Evolutionary conservation across 768 basidiomycete species (phyloP).

Genomic region (Psilocybe sp.): DNA sequence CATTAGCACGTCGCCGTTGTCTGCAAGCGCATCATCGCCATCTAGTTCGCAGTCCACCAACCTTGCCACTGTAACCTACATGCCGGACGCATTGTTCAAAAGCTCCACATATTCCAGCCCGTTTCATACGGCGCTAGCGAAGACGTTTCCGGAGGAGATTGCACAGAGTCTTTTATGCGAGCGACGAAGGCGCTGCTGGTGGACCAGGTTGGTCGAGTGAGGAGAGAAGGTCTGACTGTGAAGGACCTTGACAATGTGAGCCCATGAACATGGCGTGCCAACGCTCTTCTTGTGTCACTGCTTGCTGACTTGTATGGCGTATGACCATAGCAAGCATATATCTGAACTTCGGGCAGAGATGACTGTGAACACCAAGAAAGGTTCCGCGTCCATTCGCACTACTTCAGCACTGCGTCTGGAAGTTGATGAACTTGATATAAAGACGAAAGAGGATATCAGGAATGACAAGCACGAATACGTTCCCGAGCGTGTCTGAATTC

Average conservation of each 20-base stretch:
- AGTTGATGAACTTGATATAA: constrained; percentile 79
- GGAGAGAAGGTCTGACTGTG: constrained; percentile 64
- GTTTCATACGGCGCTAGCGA: constrained; percentile 70
- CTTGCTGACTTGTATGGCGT: background rate
- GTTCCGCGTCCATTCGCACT: constrained; percentile 78
- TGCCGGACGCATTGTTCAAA: constrained; percentile 17
- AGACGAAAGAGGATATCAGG: constrained; percentile 91
- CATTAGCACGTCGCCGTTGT: too few relatives aligned
- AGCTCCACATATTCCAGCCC: constrained; percentile 55
- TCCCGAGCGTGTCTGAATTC: too few relatives aligned
- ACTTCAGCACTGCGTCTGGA: constrained; percentile 81
- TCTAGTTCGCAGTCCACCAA: background rate
- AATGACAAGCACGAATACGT: constrained; percentile 91
- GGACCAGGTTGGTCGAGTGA: constrained; percentile 69
- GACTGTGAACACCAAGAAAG: constrained; percentile 78
- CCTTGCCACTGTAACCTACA: constrained; percentile 14
- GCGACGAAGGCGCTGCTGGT: constrained; percentile 79
- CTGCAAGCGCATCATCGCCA: too few relatives aligned
- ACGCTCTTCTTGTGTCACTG: background rate
- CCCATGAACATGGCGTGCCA: constrained; percentile 8
- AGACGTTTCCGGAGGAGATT: constrained; percentile 68
- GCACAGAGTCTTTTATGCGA: constrained; percentile 80
- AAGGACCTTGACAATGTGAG: constrained; percentile 85
- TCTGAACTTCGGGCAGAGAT: constrained; percentile 88
- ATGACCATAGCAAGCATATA: constrained; percentile 82